Base-by-base conservation (phyloP, 768 basidiomycete species). In the Hemileccinum rubropunctum region DNA sequence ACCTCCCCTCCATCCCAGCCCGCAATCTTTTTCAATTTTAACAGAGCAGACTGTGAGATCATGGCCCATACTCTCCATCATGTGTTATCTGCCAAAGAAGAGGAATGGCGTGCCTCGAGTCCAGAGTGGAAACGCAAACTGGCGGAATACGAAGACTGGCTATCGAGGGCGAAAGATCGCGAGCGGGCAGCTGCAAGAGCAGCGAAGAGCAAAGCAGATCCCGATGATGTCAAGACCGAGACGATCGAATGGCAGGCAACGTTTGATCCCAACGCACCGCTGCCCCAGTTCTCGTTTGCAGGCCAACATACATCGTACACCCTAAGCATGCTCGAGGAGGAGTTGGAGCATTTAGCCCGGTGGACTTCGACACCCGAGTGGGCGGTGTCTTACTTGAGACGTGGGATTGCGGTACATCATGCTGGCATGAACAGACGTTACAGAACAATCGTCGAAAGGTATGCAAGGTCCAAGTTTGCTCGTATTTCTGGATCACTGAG, bases 351-450 rank as follows among this genome's bases (percentile, higher is more conserved):
- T 1, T 65, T 86, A 41, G 52, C 44, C 4, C 52, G 53, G 14
- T 65, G 64, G 42, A 73, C 68, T 45, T 63, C 60, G 8, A 54
- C 68, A 1, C 73, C 71, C 2, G 21, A 41, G n/a, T 81, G 80
- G 77, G 72, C 75, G 5, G 45, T 81, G 21, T 51, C 47, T 11
- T 80, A 79, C 6, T 65, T 88, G 42, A 62, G 64, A 42, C 71
- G 86, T 28, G 86, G 86, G 27, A 77, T 88, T 26, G 86, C 78
- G 0, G 76, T 88, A 11, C 86, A 88, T 56, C 86, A 88, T 62
- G 58, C 80, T 9, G 86, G 86, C 18, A 83, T 88, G 83, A 78
- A 79, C 52, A 83, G 77, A 58, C 64, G 64, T 1, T 88, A 87
- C 59, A 66, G 84, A 36, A 71, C 72, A 39, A 53, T 83, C 0